Evolutionary conservation across 202 grass and related monocot genomes (phyloP).

Genomic region (Eragrostis tef): DNA sequence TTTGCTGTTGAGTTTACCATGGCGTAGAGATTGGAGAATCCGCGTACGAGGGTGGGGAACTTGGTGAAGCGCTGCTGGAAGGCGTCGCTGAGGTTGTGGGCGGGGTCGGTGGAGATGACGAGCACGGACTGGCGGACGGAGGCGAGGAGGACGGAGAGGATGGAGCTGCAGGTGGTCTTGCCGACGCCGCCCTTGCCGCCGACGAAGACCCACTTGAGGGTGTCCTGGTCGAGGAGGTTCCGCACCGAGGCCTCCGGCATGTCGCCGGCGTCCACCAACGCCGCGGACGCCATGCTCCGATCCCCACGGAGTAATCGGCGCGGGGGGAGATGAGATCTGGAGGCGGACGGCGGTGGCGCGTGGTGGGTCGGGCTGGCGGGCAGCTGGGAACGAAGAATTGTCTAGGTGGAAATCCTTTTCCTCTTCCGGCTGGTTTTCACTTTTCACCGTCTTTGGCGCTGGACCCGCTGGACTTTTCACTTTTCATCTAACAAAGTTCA

Average conservation of each 20-base stretch:
- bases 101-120: constrained; percentile 98
- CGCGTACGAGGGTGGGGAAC: constrained; percentile 95
- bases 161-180: constrained; percentile 99
- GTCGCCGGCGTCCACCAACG: constrained; percentile 50
- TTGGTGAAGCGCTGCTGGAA: constrained; percentile 99
- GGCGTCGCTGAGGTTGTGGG: constrained; percentile 98
- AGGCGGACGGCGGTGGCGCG: constrained; percentile 12
- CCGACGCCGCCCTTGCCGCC: constrained; percentile 98
- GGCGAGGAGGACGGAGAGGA: constrained; percentile 86
- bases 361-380: background rate
- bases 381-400: constrained; percentile 12
- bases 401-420: constrained; percentile 43
- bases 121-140: constrained; percentile 87
- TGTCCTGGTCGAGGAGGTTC: constrained; percentile 89
- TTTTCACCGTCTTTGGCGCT: no score
- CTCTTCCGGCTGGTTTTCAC: background rate
- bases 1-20: constrained; percentile 56
- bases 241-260: constrained; percentile 72
- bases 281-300: constrained; percentile 42
- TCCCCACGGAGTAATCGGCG: constrained; percentile 13
- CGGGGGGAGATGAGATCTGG: constrained; percentile 43
- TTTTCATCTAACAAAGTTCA: no score
- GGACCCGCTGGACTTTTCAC: no score
- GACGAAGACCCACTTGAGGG: constrained; percentile 98
- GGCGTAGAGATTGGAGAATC: constrained; percentile 95